Base-by-base conservation (phyloP, 208 protist genomes). In the Acanthamoeba rhysodes region DNA sequence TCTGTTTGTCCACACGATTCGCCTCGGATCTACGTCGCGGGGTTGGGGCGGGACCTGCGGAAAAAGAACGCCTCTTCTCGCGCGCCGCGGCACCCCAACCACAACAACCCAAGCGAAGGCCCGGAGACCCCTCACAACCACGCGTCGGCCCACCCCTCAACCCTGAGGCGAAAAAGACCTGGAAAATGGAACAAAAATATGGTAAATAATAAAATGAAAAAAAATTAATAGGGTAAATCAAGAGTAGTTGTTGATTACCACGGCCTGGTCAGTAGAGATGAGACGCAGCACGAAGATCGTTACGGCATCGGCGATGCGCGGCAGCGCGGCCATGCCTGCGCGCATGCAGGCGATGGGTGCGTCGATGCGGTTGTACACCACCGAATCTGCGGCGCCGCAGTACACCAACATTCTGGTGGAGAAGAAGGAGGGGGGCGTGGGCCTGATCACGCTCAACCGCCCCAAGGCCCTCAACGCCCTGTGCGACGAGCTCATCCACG, bases 391-490 rank as follows among this genome's bases (percentile, higher is more conserved):
- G 6, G 84, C 84, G 24, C 57, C 84, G n/a, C 50, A 90, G 50
- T 95, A 95, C 93, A 57, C 32, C 70, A 95, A 95, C 72, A 95
- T 95, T 18, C 16, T 95, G n/a, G 93, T 90, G 48, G 93, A 95
- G 29, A 95, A 97, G 76, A 97, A 96, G 78, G 95, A 96, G 59
- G 95, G 90, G 27, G 57, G 45, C 45, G 98, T 99, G 57, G 97
- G 97, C 50, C 96, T 98, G 32, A 93, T 99, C 53, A 99, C 98
- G n/a, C 96, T 99, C 62, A 99, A 99, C 95, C 97, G 98, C 55
- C 98, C 98, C 22, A 98, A 98, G 55, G 98, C 98, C 34, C 98
- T 99, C 50, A 99, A 99, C 94, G 98, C 99, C 5, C 97, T 99
- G 10, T 99, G 98, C 95, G 95, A 93, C 78, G 97, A 97, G 8